Percentiles rank a stretch among this genome's conserved stretches.
phyloP scores from a whole-genome alignment of 768 basidiomycete genomes.

The Brasilioporus rufonigricans region DNA sequence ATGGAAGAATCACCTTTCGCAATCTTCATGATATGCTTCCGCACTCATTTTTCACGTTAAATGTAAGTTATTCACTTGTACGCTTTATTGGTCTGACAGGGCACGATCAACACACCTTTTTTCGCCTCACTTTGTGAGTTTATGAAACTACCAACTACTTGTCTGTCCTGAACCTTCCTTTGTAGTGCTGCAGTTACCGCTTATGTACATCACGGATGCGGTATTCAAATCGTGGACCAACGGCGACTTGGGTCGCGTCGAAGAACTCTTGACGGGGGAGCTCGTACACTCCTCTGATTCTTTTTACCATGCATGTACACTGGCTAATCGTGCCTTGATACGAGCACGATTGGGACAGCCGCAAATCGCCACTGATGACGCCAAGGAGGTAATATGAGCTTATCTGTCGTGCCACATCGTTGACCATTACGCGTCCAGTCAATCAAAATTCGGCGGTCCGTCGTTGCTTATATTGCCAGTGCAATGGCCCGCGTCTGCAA shows the following conservation, averaged over 20 bases:
- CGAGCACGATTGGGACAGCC: background rate
- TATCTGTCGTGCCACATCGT: background rate
- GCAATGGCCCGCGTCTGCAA: background rate
- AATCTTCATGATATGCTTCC: background rate
- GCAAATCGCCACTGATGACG: background rate
- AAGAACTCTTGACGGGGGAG: constrained; percentile 1
- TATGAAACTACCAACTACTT: background rate
- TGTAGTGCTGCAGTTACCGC: background rate
- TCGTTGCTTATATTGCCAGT: background rate
- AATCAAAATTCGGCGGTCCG: background rate
- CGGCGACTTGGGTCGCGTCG: background rate
- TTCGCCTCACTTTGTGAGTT: background rate
- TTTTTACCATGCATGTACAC: background rate
- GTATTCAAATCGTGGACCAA: background rate
- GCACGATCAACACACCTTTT: background rate
- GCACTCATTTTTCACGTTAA: background rate
- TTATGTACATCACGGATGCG: background rate
- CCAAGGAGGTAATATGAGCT: background rate
- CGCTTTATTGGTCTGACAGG: background rate
- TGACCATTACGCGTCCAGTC: background rate
- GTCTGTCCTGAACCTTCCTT: background rate
- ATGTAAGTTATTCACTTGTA: background rate
- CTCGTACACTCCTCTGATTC: background rate
- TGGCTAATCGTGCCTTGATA: constrained; percentile 2
- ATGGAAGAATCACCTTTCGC: background rate